phyloP scores from a whole-genome alignment of 192 early-diverging fungal genomes.

The Coemansia sp. region DNA sequence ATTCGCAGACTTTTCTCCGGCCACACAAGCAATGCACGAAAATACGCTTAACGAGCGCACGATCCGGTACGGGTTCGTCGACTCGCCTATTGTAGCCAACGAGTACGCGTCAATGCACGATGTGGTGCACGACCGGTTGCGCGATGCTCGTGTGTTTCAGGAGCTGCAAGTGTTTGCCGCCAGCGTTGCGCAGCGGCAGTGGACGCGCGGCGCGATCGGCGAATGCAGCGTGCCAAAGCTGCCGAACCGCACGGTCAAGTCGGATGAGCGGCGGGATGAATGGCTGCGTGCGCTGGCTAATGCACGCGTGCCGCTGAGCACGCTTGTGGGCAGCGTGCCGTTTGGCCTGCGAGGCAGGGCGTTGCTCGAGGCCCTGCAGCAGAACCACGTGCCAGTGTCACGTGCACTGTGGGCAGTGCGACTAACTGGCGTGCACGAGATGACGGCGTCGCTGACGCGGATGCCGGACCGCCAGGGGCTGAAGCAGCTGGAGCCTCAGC shows the following conservation, averaged over 20 bases:
- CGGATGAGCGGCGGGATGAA: slow-evolving; percentile 39
- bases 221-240: slow-evolving; percentile 12
- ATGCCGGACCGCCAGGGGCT: slow-evolving; percentile 20
- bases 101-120: slow-evolving; percentile 43
- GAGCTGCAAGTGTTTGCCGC: slow-evolving; percentile 48
- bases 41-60: slow-evolving; percentile 60
- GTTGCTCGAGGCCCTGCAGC: slow-evolving; percentile 58
- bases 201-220: slow-evolving; percentile 16
- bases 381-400: slow-evolving; percentile 59
- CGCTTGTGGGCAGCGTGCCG: slow-evolving; percentile 32
- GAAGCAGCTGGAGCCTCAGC: slow-evolving; percentile 20
- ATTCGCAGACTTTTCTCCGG: slow-evolving; percentile 61
- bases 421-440: slow-evolving; percentile 64
- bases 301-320: slow-evolving; percentile 38
- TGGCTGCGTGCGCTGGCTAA: slow-evolving; percentile 48
- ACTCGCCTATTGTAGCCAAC: slow-evolving; percentile 48
- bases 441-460: slow-evolving; percentile 47
- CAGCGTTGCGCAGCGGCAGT: slow-evolving; percentile 32
- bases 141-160: slow-evolving; percentile 40
- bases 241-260: slow-evolving; percentile 22
- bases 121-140: slow-evolving; percentile 39
- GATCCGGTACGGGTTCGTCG: slow-evolving; percentile 66
- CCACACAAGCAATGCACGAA: slow-evolving; percentile 42
- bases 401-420: slow-evolving; percentile 73
- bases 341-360: slow-evolving; percentile 60